These are phyloP conservation scores for Hypocreales sp. DNA, from an alignment of 2,329 filamentous ascomycete genomes.

Conservation along the genomic window DNA sequence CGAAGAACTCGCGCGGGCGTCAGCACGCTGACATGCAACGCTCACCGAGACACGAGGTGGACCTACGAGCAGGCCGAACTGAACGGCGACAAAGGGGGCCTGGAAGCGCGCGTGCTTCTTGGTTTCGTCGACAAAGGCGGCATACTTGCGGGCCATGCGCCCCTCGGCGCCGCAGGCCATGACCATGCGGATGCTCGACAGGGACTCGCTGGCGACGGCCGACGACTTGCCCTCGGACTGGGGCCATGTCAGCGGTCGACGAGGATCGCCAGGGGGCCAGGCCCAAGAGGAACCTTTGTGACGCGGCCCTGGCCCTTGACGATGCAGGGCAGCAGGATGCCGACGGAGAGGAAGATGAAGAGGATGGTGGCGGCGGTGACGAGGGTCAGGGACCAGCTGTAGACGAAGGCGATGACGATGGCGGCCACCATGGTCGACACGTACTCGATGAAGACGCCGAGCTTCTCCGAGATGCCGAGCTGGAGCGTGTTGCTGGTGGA, in stretches of 20 bases:
- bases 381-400: constrained; percentile 43
- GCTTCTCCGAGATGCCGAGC: constrained; percentile 47
- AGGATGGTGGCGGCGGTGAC: constrained; percentile 41
- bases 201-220: constrained; percentile 44
- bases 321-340: constrained; percentile 36
- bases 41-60: not conserved
- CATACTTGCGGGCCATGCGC: constrained; percentile 36
- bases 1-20: constrained; percentile 29
- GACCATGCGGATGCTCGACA: constrained; percentile 45
- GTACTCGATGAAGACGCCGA: constrained; percentile 43
- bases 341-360: constrained; percentile 35
- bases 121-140: constrained; percentile 37
- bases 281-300: constrained; percentile 25
- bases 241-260: not conserved
- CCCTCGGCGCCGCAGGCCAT: constrained; percentile 45
- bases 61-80: constrained; percentile 33
- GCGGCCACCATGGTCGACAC: constrained; percentile 34
- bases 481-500: constrained; percentile 49
- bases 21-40: constrained; percentile 2
- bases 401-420: constrained; percentile 38
- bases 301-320: constrained; percentile 32
- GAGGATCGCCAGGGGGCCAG: too few relatives aligned
- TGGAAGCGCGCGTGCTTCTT: constrained; percentile 30
- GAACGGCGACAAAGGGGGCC: constrained; percentile 32
- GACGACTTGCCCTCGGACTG: constrained; percentile 38